Evolutionary conservation across 805 yeast genomes (phyloP).

Genomic region (Pichia deserticola): DNA sequence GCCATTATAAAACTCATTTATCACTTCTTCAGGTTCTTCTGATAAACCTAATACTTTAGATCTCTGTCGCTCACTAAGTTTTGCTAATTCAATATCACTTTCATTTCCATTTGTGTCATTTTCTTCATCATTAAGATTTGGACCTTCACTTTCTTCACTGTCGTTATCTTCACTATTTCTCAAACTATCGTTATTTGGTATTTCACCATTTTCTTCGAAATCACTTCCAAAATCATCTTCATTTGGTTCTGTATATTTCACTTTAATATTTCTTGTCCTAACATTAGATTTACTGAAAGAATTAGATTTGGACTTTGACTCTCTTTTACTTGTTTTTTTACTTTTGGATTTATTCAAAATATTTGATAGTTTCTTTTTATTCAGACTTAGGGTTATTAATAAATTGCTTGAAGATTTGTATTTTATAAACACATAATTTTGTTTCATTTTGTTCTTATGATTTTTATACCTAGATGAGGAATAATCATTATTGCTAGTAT

Average conservation of each 20-base stretch:
- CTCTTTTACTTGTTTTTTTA: background rate
- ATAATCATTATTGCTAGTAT: no score
- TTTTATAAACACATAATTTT: background rate
- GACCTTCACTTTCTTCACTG: background rate
- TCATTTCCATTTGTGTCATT: slow-evolving; percentile 11
- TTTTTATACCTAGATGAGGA: no score
- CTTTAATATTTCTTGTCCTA: background rate
- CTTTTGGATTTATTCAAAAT: background rate
- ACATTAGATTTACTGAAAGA: background rate
- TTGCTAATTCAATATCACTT: slow-evolving; percentile 16
- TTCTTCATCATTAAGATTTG: background rate
- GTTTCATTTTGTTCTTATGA: background rate
- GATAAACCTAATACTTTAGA: slow-evolving; percentile 33
- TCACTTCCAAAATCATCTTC: slow-evolving; percentile 9
- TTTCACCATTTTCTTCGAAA: background rate
- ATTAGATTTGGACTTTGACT: background rate
- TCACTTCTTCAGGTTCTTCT: slow-evolving; percentile 17
- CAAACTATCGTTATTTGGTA: slow-evolving; percentile 1
- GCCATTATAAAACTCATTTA: slow-evolving; percentile 1
- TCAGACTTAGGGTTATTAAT: slow-evolving; percentile 13
- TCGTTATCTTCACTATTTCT: slow-evolving; percentile 10
- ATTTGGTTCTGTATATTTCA: slow-evolving; percentile 3
- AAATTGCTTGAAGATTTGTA: slow-evolving; percentile 9
- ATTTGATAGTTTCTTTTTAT: slow-evolving; percentile 11
- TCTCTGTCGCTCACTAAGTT: slow-evolving; percentile 52